Base-by-base conservation (phyloP, 495 filamentous ascomycete genomes). In the Annulohypoxylon moriforme region DNA sequence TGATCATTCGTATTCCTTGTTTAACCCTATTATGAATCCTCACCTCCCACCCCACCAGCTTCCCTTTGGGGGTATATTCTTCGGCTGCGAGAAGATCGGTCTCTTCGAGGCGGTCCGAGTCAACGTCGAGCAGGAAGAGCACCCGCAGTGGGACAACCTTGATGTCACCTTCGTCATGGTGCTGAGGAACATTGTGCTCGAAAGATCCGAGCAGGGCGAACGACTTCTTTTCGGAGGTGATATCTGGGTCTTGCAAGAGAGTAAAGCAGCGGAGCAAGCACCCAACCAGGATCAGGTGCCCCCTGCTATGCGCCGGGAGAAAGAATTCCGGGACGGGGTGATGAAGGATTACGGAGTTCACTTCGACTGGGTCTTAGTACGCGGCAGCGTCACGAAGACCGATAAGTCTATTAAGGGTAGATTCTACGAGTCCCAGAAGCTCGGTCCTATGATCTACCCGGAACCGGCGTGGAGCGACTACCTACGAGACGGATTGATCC, bases 1-100 rank as follows among this genome's bases (percentile, higher is more conserved):
- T 53, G 82, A 85, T 58, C 80, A 83, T 70, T 76, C 71, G 25
- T 84, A 78, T 47, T 84, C 82, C 0, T 71, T 78, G 25, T 82
- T 85, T 64, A 80, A 82, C 64, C 29, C 44, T 9, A 16, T 75
- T 3, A 27, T 55, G 20, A 65, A 57, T 22, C 14, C 65, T 5
- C 13, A 56, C 14, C 5, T 34, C 9, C 40, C 50, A 4, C 27
- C 44, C 1, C 61, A 57, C 10, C 64, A 74, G 14, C 75, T 71
- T 55, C 53, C 46, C 31, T 77, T 71, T 16, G 68, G 71, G 1
- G 83, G 81, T 22, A 65, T 85, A 33, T 85, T 84, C 58, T 71
- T 84, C 40, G 83, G 83, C 42, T 80, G 80, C 34, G 83, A 85
- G 44, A 82, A 83, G 77, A 68, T 85, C 31, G 66, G 72, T 10